Percentiles rank a stretch among this genome's conserved stretches.
Conservation (phyloP, 352 stramenopile species). For the Globisporangium paroecandrum region DNA sequence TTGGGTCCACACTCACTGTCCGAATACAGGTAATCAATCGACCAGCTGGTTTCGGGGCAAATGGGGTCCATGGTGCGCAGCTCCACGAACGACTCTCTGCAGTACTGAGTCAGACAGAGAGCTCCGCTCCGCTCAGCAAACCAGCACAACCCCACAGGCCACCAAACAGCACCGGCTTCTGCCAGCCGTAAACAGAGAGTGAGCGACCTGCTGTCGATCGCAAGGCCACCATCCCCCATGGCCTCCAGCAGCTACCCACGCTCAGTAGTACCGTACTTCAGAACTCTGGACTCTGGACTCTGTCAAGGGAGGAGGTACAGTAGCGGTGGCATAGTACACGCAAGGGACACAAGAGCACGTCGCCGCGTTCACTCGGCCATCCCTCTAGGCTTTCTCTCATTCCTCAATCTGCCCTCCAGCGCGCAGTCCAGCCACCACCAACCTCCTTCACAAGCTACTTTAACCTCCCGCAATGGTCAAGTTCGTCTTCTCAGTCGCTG, state of each 20-base stretch:
- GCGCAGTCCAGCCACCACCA: not conserved
- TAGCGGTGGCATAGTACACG: not conserved
- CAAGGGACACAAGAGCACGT: not conserved
- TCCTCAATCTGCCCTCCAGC: not conserved
- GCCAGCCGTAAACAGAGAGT: not conserved
- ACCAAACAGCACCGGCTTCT: not conserved
- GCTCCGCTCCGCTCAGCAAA: not conserved
- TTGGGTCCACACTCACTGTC: not conserved
- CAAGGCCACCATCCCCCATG: not conserved
- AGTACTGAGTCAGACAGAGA: not conserved
- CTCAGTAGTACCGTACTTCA: not conserved
- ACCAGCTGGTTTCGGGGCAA: not conserved
- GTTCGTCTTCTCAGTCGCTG: constrained; percentile 6
- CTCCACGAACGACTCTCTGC: not conserved
- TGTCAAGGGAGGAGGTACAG: not conserved
- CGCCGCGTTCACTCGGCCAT: not conserved
- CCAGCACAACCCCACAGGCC: not conserved
- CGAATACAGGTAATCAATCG: not conserved
- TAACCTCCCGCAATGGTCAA: constrained; percentile 6
- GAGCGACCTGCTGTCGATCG: not conserved
- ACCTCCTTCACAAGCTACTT: not conserved
- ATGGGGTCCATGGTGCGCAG: not conserved
- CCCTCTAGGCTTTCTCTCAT: not conserved
- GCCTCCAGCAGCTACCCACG: not conserved
- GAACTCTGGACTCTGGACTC: not conserved